A percentile compares a stretch with the other conserved stretches of the same genome.
Evolutionary conservation across 2,329 filamentous ascomycete species (phyloP).

Genomic region (Coniochaeta sp.): DNA sequence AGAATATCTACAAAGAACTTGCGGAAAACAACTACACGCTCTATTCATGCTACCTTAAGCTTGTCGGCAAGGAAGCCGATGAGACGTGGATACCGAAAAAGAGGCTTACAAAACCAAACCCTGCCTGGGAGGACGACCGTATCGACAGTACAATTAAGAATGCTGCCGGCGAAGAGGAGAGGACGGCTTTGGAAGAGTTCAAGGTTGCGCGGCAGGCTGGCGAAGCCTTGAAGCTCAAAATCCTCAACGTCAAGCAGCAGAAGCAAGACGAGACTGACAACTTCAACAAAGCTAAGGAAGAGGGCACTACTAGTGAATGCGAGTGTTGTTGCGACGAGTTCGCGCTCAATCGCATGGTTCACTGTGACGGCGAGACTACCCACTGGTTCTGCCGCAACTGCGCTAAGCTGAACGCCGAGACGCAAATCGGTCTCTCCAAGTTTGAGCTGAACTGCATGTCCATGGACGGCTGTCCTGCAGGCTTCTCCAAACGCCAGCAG

Average conservation of each 20-base stretch:
- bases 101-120: conserved; percentile 6
- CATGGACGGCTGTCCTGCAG: conserved; percentile 54
- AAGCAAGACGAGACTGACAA: conserved; percentile 32
- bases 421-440: conserved; percentile 60
- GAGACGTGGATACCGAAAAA: not conserved
- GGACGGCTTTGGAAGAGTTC: conserved; percentile 30
- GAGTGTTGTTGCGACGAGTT: conserved; percentile 65
- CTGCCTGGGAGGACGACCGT: conserved; percentile 9
- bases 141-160: conserved; percentile 12
- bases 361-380: conserved; percentile 49
- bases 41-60: conserved; percentile 24
- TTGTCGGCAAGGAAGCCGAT: not conserved
- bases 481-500: conserved; percentile 51
- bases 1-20: conserved; percentile 17
- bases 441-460: conserved; percentile 67
- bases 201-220: conserved; percentile 23
- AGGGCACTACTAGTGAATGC: conserved; percentile 57
- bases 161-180: conserved; percentile 8
- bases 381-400: conserved; percentile 70
- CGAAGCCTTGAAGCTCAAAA: conserved; percentile 12
- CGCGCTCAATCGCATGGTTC: conserved; percentile 59
- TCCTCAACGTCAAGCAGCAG: conserved; percentile 15
- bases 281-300: conserved; percentile 29
- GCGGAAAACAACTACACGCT: conserved; percentile 18
- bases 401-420: conserved; percentile 57